Evolutionary conservation across 306 rosid genomes (phyloP).

Genomic region (Vigna hirtella): DNA sequence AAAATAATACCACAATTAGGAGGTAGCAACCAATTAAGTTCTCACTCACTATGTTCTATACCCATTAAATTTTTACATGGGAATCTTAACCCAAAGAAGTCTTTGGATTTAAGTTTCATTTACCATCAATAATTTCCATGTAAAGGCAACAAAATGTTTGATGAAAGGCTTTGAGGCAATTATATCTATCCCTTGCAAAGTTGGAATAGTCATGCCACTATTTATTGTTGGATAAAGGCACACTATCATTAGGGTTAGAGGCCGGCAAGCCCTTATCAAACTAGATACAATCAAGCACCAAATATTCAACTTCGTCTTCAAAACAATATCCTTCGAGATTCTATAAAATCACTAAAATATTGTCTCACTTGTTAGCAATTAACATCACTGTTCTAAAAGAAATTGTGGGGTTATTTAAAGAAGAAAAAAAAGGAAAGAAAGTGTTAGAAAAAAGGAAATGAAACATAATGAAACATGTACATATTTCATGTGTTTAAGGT

Average conservation of each 20-base stretch:
- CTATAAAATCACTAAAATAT: background rate
- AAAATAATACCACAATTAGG: too few relatives aligned
- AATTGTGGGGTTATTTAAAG: background rate
- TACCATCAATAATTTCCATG: background rate
- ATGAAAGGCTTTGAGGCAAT: background rate
- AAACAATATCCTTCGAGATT: background rate
- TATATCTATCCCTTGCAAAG: background rate
- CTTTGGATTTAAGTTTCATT: background rate
- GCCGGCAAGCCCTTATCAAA: too few relatives aligned
- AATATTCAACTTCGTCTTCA: background rate
- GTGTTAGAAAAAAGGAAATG: too few relatives aligned
- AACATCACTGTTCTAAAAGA: background rate
- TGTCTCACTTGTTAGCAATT: too few relatives aligned
- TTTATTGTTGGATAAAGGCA: constrained; percentile 44
- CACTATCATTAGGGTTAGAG: background rate
- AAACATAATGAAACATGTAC: too few relatives aligned
- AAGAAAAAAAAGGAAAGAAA: too few relatives aligned
- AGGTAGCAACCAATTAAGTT: too few relatives aligned
- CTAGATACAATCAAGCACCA: constrained; percentile 28
- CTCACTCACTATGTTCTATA: too few relatives aligned
- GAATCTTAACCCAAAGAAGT: background rate
- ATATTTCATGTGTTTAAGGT: too few relatives aligned
- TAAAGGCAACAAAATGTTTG: constrained; percentile 1
- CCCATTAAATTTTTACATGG: too few relatives aligned
- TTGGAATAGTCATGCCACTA: constrained; percentile 38